Conservation (phyloP, 495 filamentous ascomycete genomes). For the Cercophora scortea region DNA sequence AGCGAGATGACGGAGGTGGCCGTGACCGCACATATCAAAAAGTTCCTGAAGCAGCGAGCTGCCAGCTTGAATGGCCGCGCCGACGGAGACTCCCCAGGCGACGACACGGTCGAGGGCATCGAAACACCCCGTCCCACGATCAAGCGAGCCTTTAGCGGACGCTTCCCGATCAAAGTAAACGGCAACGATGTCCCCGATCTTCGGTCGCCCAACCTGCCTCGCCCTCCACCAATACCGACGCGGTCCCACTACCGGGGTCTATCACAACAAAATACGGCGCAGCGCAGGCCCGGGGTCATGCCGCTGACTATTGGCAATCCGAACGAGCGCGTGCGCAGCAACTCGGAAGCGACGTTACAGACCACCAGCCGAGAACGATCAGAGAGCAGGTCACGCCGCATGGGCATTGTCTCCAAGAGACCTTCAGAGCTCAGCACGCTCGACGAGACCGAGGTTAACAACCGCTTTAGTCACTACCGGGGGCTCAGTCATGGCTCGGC, state of each 20-base stretch:
- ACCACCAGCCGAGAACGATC: constrained; percentile 39
- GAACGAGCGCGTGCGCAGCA: constrained; percentile 80
- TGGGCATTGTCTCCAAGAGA: constrained; percentile 78
- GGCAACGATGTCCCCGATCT: constrained; percentile 45
- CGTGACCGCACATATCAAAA: constrained; percentile 67
- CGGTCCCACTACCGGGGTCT: constrained; percentile 72
- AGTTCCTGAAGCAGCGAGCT: constrained; percentile 58
- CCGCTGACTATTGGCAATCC: constrained; percentile 59
- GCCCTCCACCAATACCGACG: constrained; percentile 63
- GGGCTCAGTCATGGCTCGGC: constrained; percentile 76
- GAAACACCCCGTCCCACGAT: constrained; percentile 69
- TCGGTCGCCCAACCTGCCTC: constrained; percentile 57
- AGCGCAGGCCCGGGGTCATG: constrained; percentile 60
- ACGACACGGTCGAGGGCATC: constrained; percentile 54
- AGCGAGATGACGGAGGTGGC: constrained; percentile 53
- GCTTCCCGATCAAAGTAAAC: constrained; percentile 79
- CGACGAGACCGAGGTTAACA: constrained; percentile 59
- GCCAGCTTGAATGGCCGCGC: constrained; percentile 35
- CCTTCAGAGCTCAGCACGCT: constrained; percentile 61
- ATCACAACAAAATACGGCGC: constrained; percentile 60
- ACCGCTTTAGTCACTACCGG: constrained; percentile 72
- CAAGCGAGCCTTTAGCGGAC: constrained; percentile 63
- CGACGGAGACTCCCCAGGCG: constrained; percentile 56
- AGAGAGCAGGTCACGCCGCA: constrained; percentile 54
- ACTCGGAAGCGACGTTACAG: constrained; percentile 73